Percentiles rank a stretch among this genome's conserved stretches.
Evolutionary conservation across 139 green algal species (phyloP).

Genomic region (Haematococcus sp.): DNA sequence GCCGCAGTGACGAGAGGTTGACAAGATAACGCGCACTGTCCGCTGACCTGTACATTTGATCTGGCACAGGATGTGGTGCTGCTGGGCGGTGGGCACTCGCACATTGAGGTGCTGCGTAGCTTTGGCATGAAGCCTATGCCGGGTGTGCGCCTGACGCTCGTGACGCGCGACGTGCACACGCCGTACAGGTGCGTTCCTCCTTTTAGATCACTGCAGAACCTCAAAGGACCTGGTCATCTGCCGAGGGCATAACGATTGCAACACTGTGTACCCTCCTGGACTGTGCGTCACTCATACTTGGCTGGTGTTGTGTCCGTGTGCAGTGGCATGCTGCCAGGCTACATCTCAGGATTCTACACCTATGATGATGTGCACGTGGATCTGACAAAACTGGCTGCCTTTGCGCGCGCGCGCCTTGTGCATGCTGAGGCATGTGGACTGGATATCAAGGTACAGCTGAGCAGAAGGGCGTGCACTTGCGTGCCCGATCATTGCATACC

Average conservation of each 20-base stretch:
- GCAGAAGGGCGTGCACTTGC: too few relatives aligned
- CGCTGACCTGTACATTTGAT: too few relatives aligned
- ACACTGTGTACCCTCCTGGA: too few relatives aligned
- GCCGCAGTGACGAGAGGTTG: too few relatives aligned
- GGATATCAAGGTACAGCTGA: slow-evolving; percentile 46
- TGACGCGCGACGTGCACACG: slow-evolving; percentile 81
- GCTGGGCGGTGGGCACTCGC: slow-evolving; percentile 80
- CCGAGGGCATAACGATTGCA: too few relatives aligned
- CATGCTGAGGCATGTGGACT: slow-evolving; percentile 67
- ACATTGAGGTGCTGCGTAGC: slow-evolving; percentile 75
- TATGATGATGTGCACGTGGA: slow-evolving; percentile 95
- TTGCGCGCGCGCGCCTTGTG: slow-evolving; percentile 74
- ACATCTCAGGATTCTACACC: slow-evolving; percentile 86
- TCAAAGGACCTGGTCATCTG: too few relatives aligned
- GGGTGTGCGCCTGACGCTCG: slow-evolving; percentile 83
- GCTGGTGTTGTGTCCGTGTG: neutral
- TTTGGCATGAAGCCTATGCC: slow-evolving; percentile 76
- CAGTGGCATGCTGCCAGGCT: slow-evolving; percentile 96
- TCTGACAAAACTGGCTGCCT: slow-evolving; percentile 66
- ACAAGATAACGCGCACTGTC: too few relatives aligned
- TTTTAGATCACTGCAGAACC: neutral
- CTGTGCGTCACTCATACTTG: too few relatives aligned
- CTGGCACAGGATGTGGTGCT: slow-evolving; percentile 84
- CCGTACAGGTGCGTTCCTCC: slow-evolving; percentile 90
- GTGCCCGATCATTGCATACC: too few relatives aligned